Conservation (phyloP, 345 rosid genomes). For the Sisymbrium irio region DNA sequence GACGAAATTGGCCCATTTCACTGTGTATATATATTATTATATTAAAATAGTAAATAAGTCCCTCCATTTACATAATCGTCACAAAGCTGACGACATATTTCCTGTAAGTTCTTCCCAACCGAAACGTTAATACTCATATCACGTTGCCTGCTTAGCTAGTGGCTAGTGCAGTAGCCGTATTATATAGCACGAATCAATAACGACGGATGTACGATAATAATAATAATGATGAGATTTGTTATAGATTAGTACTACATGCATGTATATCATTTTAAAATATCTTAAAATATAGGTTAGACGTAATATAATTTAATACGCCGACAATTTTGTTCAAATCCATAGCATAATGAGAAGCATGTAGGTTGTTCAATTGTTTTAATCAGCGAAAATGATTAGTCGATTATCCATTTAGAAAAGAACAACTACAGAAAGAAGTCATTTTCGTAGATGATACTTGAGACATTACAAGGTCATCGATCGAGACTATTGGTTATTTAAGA, state of each 20-base stretch:
- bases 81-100: slow-evolving; percentile 28
- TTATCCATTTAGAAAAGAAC: neutral
- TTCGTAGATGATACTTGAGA: neutral
- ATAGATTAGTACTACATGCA: neutral
- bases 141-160: slow-evolving; percentile 1
- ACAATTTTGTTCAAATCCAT: neutral
- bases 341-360: neutral
- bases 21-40: neutral
- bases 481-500: neutral
- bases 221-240: neutral
- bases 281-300: neutral
- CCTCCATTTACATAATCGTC: slow-evolving; percentile 23
- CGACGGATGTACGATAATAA: neutral
- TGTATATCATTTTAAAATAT: neutral
- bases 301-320: neutral
- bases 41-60: slow-evolving; percentile 16
- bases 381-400: neutral
- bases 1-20: slow-evolving; percentile 19
- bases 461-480: neutral
- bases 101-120: neutral
- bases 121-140: neutral
- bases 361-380: neutral
- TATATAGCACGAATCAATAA: neutral
- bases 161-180: slow-evolving; percentile 12
- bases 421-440: neutral